These are phyloP conservation scores for Penicillium psychrosexuale DNA, from an alignment of 2,329 filamentous ascomycete species.

Conservation along the genomic window DNA sequence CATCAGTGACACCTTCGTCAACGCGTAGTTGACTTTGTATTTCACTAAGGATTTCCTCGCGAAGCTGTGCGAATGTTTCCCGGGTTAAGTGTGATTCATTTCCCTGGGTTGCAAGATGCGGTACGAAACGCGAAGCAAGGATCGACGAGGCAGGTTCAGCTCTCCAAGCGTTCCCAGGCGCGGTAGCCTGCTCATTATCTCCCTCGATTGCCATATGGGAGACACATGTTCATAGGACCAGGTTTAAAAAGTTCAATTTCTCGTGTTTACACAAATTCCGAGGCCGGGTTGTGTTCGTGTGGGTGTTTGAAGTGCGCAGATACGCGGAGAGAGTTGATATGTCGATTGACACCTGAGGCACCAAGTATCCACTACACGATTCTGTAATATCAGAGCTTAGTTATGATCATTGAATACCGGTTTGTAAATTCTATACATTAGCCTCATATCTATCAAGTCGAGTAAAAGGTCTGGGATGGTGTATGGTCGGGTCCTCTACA, in stretches of 20 bases:
- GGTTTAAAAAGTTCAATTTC: not conserved
- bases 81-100: slow-evolving; percentile 63
- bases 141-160: slow-evolving; percentile 63
- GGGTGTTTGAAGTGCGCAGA: slow-evolving; percentile 1
- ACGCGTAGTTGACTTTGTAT: slow-evolving; percentile 46
- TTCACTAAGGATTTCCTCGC: slow-evolving; percentile 60
- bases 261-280: not conserved
- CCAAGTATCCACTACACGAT: not conserved
- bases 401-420: not conserved
- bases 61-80: slow-evolving; percentile 70
- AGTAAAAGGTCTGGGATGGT: not conserved
- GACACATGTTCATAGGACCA: slow-evolving; percentile 10
- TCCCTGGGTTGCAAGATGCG: slow-evolving; percentile 67
- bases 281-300: slow-evolving; percentile 4
- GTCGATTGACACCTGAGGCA: slow-evolving; percentile 25
- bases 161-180: slow-evolving; percentile 22
- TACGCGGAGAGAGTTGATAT: slow-evolving; percentile 11
- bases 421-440: not conserved
- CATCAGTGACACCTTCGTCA: slow-evolving; percentile 69
- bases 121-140: slow-evolving; percentile 80
- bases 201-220: slow-evolving; percentile 28
- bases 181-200: slow-evolving; percentile 14
- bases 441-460: not conserved
- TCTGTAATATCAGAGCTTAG: not conserved
- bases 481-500: not conserved